Percentiles rank a stretch among this genome's conserved stretches.
Evolutionary conservation across 495 filamentous ascomycete species (phyloP).

Genomic region (Xylaria cubensis): DNA sequence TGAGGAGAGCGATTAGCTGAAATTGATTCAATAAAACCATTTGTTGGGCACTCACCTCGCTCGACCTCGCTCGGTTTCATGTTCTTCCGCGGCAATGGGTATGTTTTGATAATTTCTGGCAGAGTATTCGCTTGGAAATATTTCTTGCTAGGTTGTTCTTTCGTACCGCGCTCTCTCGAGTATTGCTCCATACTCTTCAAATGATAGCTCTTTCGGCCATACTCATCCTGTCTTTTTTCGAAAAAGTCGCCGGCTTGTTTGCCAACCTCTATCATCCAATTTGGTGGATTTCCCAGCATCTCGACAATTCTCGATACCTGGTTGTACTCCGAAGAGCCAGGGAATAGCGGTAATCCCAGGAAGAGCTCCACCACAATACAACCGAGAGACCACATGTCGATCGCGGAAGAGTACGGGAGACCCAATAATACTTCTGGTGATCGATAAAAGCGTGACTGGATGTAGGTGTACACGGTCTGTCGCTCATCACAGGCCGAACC

Average conservation of each 20-base stretch:
- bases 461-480: constrained; percentile 99
- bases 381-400: constrained; percentile 99
- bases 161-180: constrained; percentile 89
- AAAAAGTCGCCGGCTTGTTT: constrained; percentile 98
- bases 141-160: constrained; percentile 99
- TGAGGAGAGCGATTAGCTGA: constrained; percentile 46
- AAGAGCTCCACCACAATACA: constrained; percentile 99
- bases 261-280: constrained; percentile 99
- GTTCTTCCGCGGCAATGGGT: constrained; percentile 97
- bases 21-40: not conserved
- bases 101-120: constrained; percentile 95
- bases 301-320: constrained; percentile 97
- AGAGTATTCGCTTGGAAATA: constrained; percentile 95
- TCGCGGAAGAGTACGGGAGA: constrained; percentile 95
- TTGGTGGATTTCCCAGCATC: constrained; percentile 95
- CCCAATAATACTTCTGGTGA: constrained; percentile 96
- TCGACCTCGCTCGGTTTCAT: constrained; percentile 99
- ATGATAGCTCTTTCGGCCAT: constrained; percentile 85
- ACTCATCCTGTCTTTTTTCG: constrained; percentile 90
- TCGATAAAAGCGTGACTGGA: constrained; percentile 97
- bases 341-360: constrained; percentile 92
- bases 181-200: constrained; percentile 98
- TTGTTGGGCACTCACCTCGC: constrained; percentile 68
- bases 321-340: constrained; percentile 98
- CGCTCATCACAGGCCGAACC: constrained; percentile 98